Base-by-base conservation (phyloP, 441 rosid genomes). In the Sinapis alba region DNA sequence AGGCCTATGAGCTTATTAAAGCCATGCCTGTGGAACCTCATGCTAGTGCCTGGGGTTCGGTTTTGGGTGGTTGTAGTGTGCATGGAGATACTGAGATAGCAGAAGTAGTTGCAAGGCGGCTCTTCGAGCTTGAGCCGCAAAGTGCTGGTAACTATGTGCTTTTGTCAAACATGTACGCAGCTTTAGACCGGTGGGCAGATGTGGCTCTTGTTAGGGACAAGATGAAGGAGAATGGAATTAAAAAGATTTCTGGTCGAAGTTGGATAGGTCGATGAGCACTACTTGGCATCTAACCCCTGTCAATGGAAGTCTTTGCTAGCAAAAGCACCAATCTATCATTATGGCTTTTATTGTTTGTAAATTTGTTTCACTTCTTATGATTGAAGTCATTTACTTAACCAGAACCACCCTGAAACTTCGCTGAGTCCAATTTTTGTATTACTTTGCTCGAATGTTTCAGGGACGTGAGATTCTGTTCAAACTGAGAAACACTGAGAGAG, bases 11-110 rank as follows among this genome's bases (percentile, higher is more conserved):
- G 57, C 81, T 92, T 71, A 65, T 92, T 18, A 83, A 79, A 65
- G 75, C 83, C 6, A 84, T 86, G 86, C 90, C 97, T 18, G 79
- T 86, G 78, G 87, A 88, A 65, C 85, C 92, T 71, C 69, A 84
- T 74, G 86, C 88, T n/a, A 76, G 95, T 80, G 91, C 89, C 6
- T 92, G 97, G 97, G 95, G 93, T 66, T 91, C 98, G 16, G 84
- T 92, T 72, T 89, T 92, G 43, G 91, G 90, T 62, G 95, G 88
- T 36, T 90, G 98, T 75, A 84, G 84, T 76, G 73, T 86, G 30
- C 82, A 89, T 75, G 76, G 83, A 32, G 80, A 89, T 65, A 75
- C 81, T 73, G 91, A 89, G 81, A 77, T 94, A 21, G 91, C 88
- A 32, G 81, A 86, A 82, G 59, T 73, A 71, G 90, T 84, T 51